Evolutionary conservation across 345 rosid species (phyloP), one percentile per base, ranked within the genome.

Genomic region (Cardamine occulta): DNA sequence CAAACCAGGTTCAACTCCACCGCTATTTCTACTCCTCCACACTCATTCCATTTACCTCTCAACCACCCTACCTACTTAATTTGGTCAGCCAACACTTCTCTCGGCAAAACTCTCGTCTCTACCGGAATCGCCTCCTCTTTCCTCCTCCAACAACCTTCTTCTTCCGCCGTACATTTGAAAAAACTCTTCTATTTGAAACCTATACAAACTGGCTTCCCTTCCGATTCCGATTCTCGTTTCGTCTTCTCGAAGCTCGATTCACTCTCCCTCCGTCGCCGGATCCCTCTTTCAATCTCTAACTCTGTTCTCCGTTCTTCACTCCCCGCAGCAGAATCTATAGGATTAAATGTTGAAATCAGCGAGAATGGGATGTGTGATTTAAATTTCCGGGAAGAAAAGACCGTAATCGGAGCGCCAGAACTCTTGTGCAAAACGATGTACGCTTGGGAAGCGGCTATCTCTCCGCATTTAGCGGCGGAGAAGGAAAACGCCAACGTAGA

Each of bases 81-180:
- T 35, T 93, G 98, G 96, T 86, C 89, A 80, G 79, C 97, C 81
- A 93, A 93, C 86, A 93, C 97, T 55, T 86, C 91, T 61, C 89
- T 91, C 29, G 98, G 96, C 66, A 91, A 94, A 88, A 94, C 98
- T 81, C 91, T 94, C 7, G 87, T 94, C 79, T 89, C 98, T 78
- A 80, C 97, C 4, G 99, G 99, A 70, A 85, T 95, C 61, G 89
- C 99, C 66, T 82, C 88, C 57, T 84, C 97, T 76, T 92, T 89
- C 82, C 93, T 95, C 70, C 87, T 81, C 67, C 86, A 87, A 26
- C 53, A 37, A 23, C 74, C 82, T 35, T 40, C 84, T 32, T 42
- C 81, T 59, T 19, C 77, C 57, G 47, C 82, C 21, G 48, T 67
- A 8, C 15, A 76, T 53, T 21, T 65, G 45, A 34, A 34, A 31